Evolutionary conservation across 352 stramenopile species (phyloP), one percentile per base, ranked within the genome.

Genomic region (Globisporangium acanthophoron): DNA sequence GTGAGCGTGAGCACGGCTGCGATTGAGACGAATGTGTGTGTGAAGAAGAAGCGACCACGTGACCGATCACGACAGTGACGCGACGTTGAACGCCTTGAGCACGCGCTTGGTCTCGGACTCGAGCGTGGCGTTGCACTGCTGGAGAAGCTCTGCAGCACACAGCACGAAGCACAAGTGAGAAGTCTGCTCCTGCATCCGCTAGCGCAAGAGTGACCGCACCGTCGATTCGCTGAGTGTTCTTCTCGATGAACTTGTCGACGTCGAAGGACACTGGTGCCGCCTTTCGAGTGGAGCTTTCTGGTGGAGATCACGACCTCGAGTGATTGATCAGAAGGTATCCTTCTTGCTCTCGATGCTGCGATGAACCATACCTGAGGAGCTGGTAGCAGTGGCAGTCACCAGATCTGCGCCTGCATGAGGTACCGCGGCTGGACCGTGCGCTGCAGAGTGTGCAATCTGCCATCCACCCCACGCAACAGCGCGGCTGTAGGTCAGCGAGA

Each of bases 101-200:
- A 61, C 52, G 21, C 59, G 59, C 39, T 24, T 24, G 6, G 54
- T 57, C 31, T 61, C 59, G 6, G 24, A 24, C 44, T 65, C 59
- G 24, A 65, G 21, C 5, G 52, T 47, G 11, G 9, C 16, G 16
- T 52, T 21, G 31, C 53, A 65, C 21, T 65, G 46, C 37, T 48
- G 33, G 5, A 61, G 37, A 7, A 65, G 27, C 27, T 60, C 59
- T 65, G 33, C 6, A 16, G 6, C 33, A 33, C 21, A 31, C 21
- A 50, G 3, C 11, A 15, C 11, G 8, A 5, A 5, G 12, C 1
- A 12, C 3, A 18, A 12, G n/a, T 43, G 37, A 18, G 37, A 13
- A 18, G 13, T 18, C 13, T 2, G 9, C 37, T 18, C 37, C 16
- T 18, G 11, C 3, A 43, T 43, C 37, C 37, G 9, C 13, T 16